Conservation (phyloP, 2,329 filamentous ascomycete genomes). For the Trichophyton mentagrophytes region DNA sequence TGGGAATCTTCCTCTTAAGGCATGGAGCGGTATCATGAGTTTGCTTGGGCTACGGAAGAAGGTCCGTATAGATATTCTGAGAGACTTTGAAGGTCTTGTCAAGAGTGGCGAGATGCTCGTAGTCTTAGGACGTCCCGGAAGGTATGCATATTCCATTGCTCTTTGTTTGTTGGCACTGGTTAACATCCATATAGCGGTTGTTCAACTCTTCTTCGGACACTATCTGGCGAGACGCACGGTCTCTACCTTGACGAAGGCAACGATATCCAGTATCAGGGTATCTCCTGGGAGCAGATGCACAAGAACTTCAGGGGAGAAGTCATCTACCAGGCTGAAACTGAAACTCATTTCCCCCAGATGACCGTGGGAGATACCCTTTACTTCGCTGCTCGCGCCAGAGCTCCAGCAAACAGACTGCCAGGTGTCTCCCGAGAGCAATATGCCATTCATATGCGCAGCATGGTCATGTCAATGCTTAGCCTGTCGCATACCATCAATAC, state of each 20-base stretch:
- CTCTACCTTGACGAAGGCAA: conserved; percentile 58
- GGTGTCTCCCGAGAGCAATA: conserved; percentile 32
- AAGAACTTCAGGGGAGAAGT: conserved; percentile 67
- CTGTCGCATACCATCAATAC: conserved; percentile 62
- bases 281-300: conserved; percentile 18
- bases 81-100: conserved; percentile 51
- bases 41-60: conserved; percentile 22
- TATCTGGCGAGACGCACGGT: conserved; percentile 75
- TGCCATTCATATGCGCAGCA: conserved; percentile 32
- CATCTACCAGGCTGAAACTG: conserved; percentile 77
- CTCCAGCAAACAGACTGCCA: conserved; percentile 60
- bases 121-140: conserved; percentile 41
- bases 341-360: conserved; percentile 71
- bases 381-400: conserved; percentile 75
- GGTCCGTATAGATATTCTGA: conserved; percentile 46
- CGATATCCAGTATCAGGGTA: conserved; percentile 65
- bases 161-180: background rate
- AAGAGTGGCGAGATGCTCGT: conserved; percentile 45
- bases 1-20: conserved; percentile 31
- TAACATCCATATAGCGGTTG: conserved; percentile 35
- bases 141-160: conserved; percentile 12
- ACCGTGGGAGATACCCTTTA: conserved; percentile 78
- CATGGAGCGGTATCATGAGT: conserved; percentile 17
- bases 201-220: conserved; percentile 72
- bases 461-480: conserved; percentile 35